Conservation (phyloP, 495 filamentous ascomycete genomes). For the Jackrogersella minutella region DNA sequence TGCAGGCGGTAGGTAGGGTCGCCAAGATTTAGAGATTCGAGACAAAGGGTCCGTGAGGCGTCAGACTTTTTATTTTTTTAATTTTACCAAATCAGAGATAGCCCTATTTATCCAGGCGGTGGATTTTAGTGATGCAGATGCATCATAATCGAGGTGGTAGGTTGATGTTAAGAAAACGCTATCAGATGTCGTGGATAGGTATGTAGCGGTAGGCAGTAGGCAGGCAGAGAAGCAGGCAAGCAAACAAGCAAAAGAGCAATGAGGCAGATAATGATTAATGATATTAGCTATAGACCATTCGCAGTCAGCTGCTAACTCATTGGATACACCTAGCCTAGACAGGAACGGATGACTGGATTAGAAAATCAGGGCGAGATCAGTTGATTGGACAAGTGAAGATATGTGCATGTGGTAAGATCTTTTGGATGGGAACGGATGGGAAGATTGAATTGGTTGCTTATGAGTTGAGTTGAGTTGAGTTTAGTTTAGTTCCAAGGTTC, state of each 20-base stretch:
- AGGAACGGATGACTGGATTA: constrained; percentile 26
- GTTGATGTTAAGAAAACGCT: not conserved
- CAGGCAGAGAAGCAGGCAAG: constrained; percentile 4
- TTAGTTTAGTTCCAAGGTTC: no score
- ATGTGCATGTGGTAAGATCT: constrained; percentile 24
- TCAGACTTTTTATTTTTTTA: not conserved
- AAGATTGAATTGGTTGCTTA: no score
- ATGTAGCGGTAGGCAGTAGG: not conserved
- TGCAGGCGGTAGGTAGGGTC: constrained; percentile 13
- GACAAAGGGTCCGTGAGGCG: constrained; percentile 14
- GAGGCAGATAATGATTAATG: not conserved
- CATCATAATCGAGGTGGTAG: constrained; percentile 21
- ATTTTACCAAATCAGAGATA: constrained; percentile 10
- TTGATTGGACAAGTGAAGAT: constrained; percentile 26
- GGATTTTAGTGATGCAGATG: constrained; percentile 17
- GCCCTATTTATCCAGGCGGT: constrained; percentile 21
- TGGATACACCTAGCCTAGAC: not conserved
- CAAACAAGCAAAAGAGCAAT: not conserved
- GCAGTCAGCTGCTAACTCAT: not conserved
- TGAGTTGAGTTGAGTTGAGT: no score
- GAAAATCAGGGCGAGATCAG: constrained; percentile 24
- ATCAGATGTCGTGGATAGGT: not conserved
- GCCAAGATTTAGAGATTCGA: constrained; percentile 22
- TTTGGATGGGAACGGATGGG: not conserved
- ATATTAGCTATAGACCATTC: not conserved